Conservation (phyloP, 2,329 filamentous ascomycete genomes). For the Myriosclerotinia curreyana region DNA sequence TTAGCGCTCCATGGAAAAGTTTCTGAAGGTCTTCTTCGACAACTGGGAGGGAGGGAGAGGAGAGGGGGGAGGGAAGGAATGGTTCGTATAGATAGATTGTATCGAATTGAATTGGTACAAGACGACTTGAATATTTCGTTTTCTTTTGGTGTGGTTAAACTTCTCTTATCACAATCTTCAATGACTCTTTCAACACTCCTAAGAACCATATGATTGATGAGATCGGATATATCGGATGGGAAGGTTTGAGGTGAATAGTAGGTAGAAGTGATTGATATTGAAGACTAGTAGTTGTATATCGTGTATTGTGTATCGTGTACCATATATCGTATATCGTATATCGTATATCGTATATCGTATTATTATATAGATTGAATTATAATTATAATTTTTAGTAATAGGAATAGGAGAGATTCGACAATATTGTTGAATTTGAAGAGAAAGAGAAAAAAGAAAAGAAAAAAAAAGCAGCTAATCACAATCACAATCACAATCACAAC, state of each 20-base stretch:
- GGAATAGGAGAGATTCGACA: no score
- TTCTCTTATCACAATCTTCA: slow-evolving; percentile 18
- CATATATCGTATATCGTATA: no score
- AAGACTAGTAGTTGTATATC: no score
- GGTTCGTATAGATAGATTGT: neutral
- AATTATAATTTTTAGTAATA: no score
- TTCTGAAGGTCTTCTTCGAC: slow-evolving; percentile 18
- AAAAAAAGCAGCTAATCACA: no score
- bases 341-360: no score
- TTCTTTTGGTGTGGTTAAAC: slow-evolving; percentile 25
- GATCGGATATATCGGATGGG: neutral
- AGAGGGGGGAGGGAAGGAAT: slow-evolving; percentile 11
- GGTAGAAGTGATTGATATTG: no score
- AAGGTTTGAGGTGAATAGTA: neutral
- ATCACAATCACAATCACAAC: slow-evolving; percentile 4
- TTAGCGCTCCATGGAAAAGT: slow-evolving; percentile 33
- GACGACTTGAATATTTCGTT: slow-evolving; percentile 6
- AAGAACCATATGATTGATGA: neutral
- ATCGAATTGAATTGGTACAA: slow-evolving; percentile 6
- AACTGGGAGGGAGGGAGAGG: neutral
- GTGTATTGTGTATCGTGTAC: no score
- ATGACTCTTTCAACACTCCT: neutral
- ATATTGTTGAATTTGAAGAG: slow-evolving; percentile 2
- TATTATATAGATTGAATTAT: no score
- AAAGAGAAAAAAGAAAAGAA: neutral